A percentile compares a stretch with the other conserved stretches of the same genome.
Conservation (phyloP, 257 asterid genomes). For the Salvia miltiorrhiza region DNA sequence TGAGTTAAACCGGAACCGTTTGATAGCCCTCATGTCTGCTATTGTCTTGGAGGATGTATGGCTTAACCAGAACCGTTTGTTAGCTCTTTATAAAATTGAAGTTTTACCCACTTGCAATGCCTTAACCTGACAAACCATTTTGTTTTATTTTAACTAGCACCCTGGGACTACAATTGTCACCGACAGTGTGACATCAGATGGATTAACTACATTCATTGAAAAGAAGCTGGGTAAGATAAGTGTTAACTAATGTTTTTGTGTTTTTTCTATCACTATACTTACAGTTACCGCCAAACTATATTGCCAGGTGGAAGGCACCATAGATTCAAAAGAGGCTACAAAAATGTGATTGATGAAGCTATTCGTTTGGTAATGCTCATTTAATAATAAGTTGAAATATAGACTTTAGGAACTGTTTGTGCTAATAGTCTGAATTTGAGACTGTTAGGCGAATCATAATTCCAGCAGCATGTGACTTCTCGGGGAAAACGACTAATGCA, state of each 20-base stretch:
- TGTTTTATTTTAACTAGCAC: constrained; percentile 52
- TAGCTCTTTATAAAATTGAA: constrained; percentile 13
- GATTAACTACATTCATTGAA: constrained; percentile 87
- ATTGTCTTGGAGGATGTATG: constrained; percentile 92
- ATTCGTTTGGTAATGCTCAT: constrained; percentile 67
- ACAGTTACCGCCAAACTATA: constrained; percentile 20
- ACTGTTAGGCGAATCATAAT: neutral
- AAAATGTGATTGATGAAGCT: constrained; percentile 99
- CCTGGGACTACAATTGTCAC: constrained; percentile 97
- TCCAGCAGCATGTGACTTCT: neutral
- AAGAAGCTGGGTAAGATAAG: constrained; percentile 76
- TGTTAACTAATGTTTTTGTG: constrained; percentile 2
- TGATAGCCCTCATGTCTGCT: constrained; percentile 94
- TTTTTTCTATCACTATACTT: constrained; percentile 21
- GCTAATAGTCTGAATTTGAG: constrained; percentile 14
- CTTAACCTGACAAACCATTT: constrained; percentile 25
- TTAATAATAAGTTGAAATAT: neutral
- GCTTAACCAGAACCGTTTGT: too few species aligned
- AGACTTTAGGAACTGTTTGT: neutral
- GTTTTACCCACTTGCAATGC: neutral
- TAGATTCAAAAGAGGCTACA: constrained; percentile 98
- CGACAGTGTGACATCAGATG: constrained; percentile 98
- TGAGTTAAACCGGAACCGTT: constrained; percentile 88
- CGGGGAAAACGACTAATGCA: neutral
- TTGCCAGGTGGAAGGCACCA: constrained; percentile 90